Evolutionary conservation across 140 eudicot species (phyloP).

Genomic region (Cichorium intybus): DNA sequence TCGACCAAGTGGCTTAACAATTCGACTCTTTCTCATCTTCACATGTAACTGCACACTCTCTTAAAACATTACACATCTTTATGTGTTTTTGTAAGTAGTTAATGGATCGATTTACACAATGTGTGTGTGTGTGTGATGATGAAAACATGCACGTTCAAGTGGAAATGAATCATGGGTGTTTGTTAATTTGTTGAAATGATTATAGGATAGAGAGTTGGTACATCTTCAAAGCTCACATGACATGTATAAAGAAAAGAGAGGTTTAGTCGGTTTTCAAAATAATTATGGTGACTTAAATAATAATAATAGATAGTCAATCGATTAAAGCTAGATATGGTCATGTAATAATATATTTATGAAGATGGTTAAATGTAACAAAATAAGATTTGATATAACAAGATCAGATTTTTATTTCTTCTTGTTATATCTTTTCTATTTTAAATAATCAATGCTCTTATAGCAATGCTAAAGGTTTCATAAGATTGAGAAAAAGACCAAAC

Average conservation of each 20-base stretch:
- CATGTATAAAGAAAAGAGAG: not conserved
- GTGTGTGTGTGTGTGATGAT: conserved; percentile 20
- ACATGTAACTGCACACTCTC: not conserved
- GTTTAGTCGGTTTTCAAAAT: not conserved
- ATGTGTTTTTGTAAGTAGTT: not conserved
- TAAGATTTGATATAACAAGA: too few relatives aligned
- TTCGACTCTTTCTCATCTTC: conserved; percentile 26
- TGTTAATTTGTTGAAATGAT: conserved; percentile 24
- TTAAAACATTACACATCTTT: not conserved
- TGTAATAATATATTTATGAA: too few relatives aligned
- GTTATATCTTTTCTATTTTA: too few relatives aligned
- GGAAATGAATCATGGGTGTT: conserved; percentile 19
- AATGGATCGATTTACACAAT: not conserved
- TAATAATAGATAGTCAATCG: not conserved
- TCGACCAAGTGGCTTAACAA: conserved; percentile 4
- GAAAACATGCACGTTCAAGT: conserved; percentile 20
- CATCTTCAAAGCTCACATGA: not conserved
- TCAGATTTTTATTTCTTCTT: too few relatives aligned
- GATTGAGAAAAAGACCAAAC: too few relatives aligned
- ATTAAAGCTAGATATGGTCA: too few relatives aligned
- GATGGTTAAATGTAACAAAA: not conserved
- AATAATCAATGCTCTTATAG: too few relatives aligned
- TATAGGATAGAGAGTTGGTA: conserved; percentile 13
- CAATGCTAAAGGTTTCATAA: too few relatives aligned
- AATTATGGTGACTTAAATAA: too few relatives aligned